These are phyloP conservation scores for Emergomyces orientalis DNA, from an alignment of 2,329 filamentous ascomycete genomes.

Conservation along the genomic window DNA sequence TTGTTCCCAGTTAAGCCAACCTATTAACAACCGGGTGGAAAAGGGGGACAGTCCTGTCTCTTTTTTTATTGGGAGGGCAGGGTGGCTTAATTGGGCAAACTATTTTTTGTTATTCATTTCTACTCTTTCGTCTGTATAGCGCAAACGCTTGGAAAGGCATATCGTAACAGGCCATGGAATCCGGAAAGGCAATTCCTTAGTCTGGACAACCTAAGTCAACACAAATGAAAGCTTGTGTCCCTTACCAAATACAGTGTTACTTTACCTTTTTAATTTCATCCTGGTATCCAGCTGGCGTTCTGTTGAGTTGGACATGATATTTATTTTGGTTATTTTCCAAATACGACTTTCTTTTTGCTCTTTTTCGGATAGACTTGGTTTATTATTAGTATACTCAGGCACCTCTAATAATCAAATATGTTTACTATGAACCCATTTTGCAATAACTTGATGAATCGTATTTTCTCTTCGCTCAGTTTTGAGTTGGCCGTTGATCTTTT, in stretches of 20 bases:
- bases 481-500: too few species aligned
- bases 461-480: too few species aligned
- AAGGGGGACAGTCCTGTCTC: not conserved
- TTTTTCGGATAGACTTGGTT: slow-evolving; percentile 1
- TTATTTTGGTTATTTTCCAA: not conserved
- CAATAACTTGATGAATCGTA: not conserved
- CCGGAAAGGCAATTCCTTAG: not conserved
- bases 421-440: not conserved
- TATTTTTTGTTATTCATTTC: not conserved
- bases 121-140: slow-evolving; percentile 6
- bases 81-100: slow-evolving; percentile 1
- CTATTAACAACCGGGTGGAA: not conserved
- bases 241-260: slow-evolving; percentile 4
- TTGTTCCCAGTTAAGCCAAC: not conserved
- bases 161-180: not conserved
- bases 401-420: slow-evolving; percentile 1
- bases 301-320: slow-evolving; percentile 3
- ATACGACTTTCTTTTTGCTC: not conserved
- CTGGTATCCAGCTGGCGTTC: slow-evolving; percentile 7
- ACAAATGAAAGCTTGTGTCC: not conserved
- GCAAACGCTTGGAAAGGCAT: slow-evolving; percentile 2
- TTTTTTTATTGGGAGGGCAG: not conserved
- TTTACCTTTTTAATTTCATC: slow-evolving; percentile 1
- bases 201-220: not conserved
- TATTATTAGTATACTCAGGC: not conserved